Evolutionary conservation across 2,329 filamentous ascomycete species (phyloP), one percentile per base, ranked within the genome.

Genomic region (Fusarium globosum): DNA sequence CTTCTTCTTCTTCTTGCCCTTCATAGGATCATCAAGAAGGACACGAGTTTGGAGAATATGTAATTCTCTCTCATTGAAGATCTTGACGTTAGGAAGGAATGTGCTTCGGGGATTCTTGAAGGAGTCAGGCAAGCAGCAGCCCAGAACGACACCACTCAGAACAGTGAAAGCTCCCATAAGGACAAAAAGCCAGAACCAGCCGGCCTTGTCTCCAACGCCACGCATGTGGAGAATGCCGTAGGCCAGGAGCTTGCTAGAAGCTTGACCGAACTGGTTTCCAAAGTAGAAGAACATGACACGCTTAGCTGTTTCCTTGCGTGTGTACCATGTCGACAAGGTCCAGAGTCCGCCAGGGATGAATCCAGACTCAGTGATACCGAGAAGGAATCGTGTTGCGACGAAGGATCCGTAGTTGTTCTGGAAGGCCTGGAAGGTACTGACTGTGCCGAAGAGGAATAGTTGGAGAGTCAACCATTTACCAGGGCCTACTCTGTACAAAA

Each of bases 111-210:
- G 86, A 46, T 84, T 83, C 67, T 77, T 78, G 73, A 86, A 85
- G 3, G 83, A 83, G 74, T 86, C 84, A 4, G 85, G 85, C 28
- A 87, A 80, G 57, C 80, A 82, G 57, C 83, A 81, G 8, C 85
- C 83, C 7, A 85, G 78, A 30, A 87, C 66, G 63, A 85, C 76
- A 36, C 85, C 84, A 33, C 79, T 79, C 18, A 83, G 62, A 16
- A 88, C 76, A n/a, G 87, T 89, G 70, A 89, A 88, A 20, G 81
- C 76, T 2, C 87, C 88, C 82, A 88, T 88, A 35, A 89, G 79
- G 16, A 81, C 77, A 71, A 89, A 89, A 4, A 89, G 81, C 88
- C 88, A 90, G 72, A 87, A 86, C 88, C 88, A 90, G n/a, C 88
- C 88, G 1, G 85, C 76, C 61, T 85, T 80, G 12, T 84, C 85